These are phyloP conservation scores for Starmerella bacillaris DNA, from an alignment of 805 yeast species.

Conservation along the genomic window DNA sequence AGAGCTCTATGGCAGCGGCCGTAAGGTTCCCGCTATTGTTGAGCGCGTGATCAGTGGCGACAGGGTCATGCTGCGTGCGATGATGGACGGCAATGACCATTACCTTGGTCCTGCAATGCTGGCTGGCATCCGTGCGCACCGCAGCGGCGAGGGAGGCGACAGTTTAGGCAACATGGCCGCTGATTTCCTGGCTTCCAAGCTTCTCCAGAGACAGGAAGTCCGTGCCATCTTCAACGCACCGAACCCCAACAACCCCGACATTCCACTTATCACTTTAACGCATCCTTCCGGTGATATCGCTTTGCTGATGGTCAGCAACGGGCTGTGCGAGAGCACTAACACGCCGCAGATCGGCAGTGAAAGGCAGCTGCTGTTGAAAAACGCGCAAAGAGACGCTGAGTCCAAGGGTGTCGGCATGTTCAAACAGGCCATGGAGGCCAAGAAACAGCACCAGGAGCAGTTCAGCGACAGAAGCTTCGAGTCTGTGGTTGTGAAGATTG, in stretches of 20 bases:
- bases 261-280: conserved; percentile 30
- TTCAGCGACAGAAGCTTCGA: conserved; percentile 22
- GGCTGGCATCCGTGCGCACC: conserved; percentile 60
- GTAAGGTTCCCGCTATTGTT: conserved; percentile 41
- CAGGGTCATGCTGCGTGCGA: conserved; percentile 43
- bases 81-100: conserved; percentile 34
- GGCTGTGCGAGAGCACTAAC: conserved; percentile 59
- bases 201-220: conserved; percentile 40
- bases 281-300: conserved; percentile 70
- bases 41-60: conserved; percentile 70
- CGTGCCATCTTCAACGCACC: conserved; percentile 42
- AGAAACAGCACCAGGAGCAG: conserved; percentile 28
- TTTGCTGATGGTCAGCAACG: conserved; percentile 45
- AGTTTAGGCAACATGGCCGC: conserved; percentile 23
- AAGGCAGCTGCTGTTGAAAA: conserved; percentile 43
- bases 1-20: conserved; percentile 15
- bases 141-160: conserved; percentile 37
- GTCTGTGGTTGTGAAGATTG: conserved; percentile 41
- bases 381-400: conserved; percentile 47
- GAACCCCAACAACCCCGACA: conserved; percentile 27
- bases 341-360: conserved; percentile 63
- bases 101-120: conserved; percentile 41
- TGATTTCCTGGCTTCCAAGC: conserved; percentile 25
- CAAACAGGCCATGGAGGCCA: conserved; percentile 24
- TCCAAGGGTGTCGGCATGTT: conserved; percentile 8